Conservation (phyloP, 768 basidiomycete genomes). For the Psilocybe cubensis region DNA sequence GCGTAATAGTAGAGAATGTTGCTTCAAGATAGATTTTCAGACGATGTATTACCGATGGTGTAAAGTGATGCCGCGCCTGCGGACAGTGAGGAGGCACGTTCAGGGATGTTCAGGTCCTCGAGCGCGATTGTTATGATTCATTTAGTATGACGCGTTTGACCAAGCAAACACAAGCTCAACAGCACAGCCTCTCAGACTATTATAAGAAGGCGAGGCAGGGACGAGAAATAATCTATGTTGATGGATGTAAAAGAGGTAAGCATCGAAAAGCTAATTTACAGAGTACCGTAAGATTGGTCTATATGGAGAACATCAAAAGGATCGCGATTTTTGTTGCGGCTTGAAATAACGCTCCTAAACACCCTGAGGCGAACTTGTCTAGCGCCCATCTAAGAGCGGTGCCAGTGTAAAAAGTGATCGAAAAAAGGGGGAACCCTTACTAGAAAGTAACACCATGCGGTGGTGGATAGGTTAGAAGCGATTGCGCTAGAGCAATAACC, state of each 20-base stretch:
- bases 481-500: slow-evolving; percentile 41
- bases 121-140: background rate
- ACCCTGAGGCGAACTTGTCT: no score
- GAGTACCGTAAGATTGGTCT: no score
- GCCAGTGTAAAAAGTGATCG: slow-evolving; percentile 40
- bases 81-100: slow-evolving; percentile 5
- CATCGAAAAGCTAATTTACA: no score
- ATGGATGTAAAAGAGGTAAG: no score
- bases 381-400: slow-evolving; percentile 37
- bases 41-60: background rate
- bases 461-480: slow-evolving; percentile 36
- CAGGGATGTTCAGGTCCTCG: slow-evolving; percentile 2
- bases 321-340: no score
- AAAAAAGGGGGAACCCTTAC: slow-evolving; percentile 44
- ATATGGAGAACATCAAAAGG: no score
- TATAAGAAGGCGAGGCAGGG: no score
- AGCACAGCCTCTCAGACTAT: background rate
- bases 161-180: background rate
- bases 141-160: background rate
- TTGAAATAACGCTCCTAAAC: no score
- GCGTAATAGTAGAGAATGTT: background rate
- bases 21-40: background rate
- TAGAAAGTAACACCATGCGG: slow-evolving; percentile 39
- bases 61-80: background rate
- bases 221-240: no score